A percentile compares a stretch with the other conserved stretches of the same genome.
Evolutionary conservation across 495 filamentous ascomycete genomes (phyloP).

Genomic region (Lasiosphaeria ovina): DNA sequence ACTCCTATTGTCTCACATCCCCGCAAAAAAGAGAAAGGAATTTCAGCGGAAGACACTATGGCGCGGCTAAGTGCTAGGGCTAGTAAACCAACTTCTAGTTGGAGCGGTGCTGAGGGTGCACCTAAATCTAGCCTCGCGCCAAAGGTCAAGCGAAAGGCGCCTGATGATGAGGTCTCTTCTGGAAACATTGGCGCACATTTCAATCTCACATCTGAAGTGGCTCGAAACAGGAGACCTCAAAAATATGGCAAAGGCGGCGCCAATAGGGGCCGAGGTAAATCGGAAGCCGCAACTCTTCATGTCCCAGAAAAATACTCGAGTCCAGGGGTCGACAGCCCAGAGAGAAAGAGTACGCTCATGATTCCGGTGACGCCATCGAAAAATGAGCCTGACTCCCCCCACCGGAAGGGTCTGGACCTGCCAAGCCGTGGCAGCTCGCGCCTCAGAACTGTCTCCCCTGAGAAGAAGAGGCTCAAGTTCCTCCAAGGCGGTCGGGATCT

Average conservation of each 20-base stretch:
- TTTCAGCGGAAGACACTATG: too few species aligned
- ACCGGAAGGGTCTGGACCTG: slow-evolving; percentile 5
- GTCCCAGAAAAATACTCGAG: not conserved
- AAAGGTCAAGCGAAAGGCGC: too few species aligned
- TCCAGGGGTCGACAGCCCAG: not conserved
- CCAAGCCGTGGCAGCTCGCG: not conserved
- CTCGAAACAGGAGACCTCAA: too few species aligned
- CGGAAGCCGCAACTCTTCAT: not conserved
- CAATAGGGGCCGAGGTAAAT: too few species aligned
- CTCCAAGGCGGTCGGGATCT: not conserved
- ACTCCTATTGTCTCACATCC: not conserved
- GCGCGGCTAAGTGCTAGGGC: too few species aligned
- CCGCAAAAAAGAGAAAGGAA: too few species aligned
- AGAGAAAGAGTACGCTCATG: not conserved
- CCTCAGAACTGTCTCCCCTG: not conserved
- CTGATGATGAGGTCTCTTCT: too few species aligned
- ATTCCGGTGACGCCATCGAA: not conserved
- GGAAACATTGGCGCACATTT: too few species aligned
- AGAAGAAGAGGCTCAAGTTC: slow-evolving; percentile 6
- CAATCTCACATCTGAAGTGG: too few species aligned
- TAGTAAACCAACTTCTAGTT: too few species aligned
- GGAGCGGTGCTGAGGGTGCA: too few species aligned
- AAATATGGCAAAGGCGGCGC: not conserved
- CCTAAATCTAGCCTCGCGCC: too few species aligned
- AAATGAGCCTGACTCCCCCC: slow-evolving; percentile 2